Conservation (phyloP, 352 stramenopile species). For the Globisporangium echinulatum region DNA sequence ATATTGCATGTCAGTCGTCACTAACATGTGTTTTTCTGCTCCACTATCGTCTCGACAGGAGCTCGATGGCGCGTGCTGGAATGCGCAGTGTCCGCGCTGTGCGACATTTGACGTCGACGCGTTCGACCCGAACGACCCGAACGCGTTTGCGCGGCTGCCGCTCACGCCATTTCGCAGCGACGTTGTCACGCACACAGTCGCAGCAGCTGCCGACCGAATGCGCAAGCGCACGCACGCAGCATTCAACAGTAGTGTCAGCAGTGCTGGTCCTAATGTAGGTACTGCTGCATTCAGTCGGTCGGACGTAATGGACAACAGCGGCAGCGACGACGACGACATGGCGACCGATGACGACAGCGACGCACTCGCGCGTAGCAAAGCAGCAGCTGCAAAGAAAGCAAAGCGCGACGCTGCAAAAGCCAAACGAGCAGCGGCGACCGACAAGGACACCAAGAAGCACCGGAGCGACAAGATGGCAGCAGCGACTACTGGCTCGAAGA, state of each 20-base stretch:
- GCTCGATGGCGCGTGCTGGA: constrained; percentile 65
- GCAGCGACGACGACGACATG: constrained; percentile 11
- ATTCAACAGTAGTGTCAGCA: neutral
- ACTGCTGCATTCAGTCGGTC: too few species aligned
- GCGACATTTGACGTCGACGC: constrained; percentile 56
- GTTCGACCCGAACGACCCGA: constrained; percentile 33
- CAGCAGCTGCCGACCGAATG: constrained; percentile 23
- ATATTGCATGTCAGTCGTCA: too few species aligned
- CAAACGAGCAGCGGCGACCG: constrained; percentile 5
- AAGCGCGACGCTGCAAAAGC: constrained; percentile 1
- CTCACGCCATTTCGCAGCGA: constrained; percentile 42
- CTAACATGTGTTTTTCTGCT: too few species aligned
- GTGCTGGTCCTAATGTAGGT: neutral
- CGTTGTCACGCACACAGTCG: constrained; percentile 39
- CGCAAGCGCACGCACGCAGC: constrained; percentile 50
- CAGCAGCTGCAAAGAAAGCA: constrained; percentile 2
- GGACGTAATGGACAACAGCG: constrained; percentile 7
- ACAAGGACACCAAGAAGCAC: neutral
- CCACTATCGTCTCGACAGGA: constrained; percentile 24
- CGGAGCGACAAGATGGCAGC: constrained; percentile 5
- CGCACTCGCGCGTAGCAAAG: too few species aligned
- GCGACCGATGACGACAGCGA: constrained; percentile 6
- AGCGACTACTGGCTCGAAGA: constrained; percentile 24
- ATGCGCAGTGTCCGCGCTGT: constrained; percentile 60
- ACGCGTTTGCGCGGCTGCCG: constrained; percentile 49